Percentiles rank a stretch among this genome's conserved stretches.
phyloP scores from a whole-genome alignment of 257 asterid genomes.

The Scutellaria minor region DNA sequence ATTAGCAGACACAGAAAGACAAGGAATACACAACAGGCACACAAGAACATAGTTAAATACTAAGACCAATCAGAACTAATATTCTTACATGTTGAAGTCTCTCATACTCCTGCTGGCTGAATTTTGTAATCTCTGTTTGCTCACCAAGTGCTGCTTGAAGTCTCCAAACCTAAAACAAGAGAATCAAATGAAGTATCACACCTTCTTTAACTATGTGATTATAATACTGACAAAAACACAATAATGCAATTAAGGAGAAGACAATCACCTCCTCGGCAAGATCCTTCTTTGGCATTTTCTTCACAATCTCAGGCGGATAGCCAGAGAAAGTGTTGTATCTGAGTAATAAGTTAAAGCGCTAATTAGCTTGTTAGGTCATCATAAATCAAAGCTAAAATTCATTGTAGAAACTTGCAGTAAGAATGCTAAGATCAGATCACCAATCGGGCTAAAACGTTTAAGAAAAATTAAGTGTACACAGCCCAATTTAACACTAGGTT shows the following conservation, averaged over 20 bases:
- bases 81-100: slow-evolving; percentile 84
- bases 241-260: slow-evolving; percentile 8
- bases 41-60: neutral
- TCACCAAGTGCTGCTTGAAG: slow-evolving; percentile 99
- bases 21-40: neutral
- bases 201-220: slow-evolving; percentile 3
- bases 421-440: slow-evolving; percentile 26
- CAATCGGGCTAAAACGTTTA: slow-evolving; percentile 5
- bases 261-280: slow-evolving; percentile 91
- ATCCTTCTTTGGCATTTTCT: slow-evolving; percentile 99
- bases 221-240: neutral
- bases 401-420: slow-evolving; percentile 10
- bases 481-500: slow-evolving; percentile 16
- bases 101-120: slow-evolving; percentile 95
- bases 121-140: slow-evolving; percentile 93
- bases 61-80: slow-evolving; percentile 21
- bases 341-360: slow-evolving; percentile 37
- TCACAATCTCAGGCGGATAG: slow-evolving; percentile 96
- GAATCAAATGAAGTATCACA: slow-evolving; percentile 19
- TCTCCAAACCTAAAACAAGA: slow-evolving; percentile 84
- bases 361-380: slow-evolving; percentile 29
- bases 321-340: slow-evolving; percentile 94
- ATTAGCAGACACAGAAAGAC: neutral
- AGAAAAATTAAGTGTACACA: slow-evolving; percentile 3
- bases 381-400: slow-evolving; percentile 22